Base-by-base conservation (phyloP, 345 rosid genomes). In the Microthlaspi erraticum region DNA sequence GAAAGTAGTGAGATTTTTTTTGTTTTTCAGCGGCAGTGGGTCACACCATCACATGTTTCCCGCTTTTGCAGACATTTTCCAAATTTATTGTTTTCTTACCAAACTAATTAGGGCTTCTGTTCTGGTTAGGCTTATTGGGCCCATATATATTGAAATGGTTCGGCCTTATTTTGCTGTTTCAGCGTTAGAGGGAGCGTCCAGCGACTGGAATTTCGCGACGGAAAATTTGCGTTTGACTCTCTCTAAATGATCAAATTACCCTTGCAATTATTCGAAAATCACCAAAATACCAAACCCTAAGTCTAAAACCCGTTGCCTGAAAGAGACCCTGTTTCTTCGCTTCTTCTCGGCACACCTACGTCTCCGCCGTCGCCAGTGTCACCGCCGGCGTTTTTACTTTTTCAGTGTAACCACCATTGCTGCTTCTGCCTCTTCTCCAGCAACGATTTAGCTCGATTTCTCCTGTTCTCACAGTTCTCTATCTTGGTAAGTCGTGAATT, bases 11-110 rank as follows among this genome's bases (percentile, higher is more conserved):
- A 38, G 59, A 18, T 43, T n/a, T 7, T 5, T 65, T 68, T 43
- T n/a, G 55, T 29, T 16, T 56, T 33, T 39, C 50, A 68, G 66
- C 68, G 60, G 64, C 70, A 65, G 70, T 68, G 75, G 74, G 74
- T n/a, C 74, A 55, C 39, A 69, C 55, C 39, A 3, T 75, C 88
- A 71, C 84, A 78, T 74, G 82, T 74, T 84, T 86, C 88, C 91
- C 91, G 88, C 88, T 76, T 81, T 65, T 67, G 46, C 7, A 26
- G 13, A 61, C 68, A 12, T 20, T 65, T 76, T 76, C 57, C 61
- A 50, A 74, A 71, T 48, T 73, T 76, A 52, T 16, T 42, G 32
- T 36, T 43, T 74, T 74, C 68, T 52, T 51, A 68, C 68, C 78
- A 74, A 58, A 74, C 62, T 51, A 34, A 18, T 8, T 58, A 18